phyloP scores from a whole-genome alignment of 495 filamentous ascomycete genomes.

The Aspergillus mulundensis region DNA sequence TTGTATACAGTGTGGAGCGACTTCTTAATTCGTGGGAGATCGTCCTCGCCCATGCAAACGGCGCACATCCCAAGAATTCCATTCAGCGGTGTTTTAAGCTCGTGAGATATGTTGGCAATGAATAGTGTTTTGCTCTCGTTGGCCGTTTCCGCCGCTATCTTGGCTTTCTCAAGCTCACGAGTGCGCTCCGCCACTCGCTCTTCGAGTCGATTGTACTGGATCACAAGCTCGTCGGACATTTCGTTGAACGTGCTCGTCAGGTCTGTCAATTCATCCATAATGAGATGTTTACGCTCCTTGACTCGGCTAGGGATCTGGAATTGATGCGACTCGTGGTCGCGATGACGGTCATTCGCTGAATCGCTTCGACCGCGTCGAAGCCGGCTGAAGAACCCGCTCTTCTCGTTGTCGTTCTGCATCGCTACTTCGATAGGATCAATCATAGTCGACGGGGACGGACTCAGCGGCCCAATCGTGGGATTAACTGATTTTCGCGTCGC shows the following conservation, averaged over 20 bases:
- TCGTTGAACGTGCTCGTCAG: constrained; percentile 85
- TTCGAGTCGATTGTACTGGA: constrained; percentile 79
- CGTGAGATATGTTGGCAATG: constrained; percentile 94
- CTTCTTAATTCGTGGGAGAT: constrained; percentile 68
- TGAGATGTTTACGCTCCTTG: constrained; percentile 63
- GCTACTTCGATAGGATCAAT: not conserved
- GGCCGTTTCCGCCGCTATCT: constrained; percentile 84
- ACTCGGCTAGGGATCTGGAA: constrained; percentile 86
- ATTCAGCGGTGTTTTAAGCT: constrained; percentile 88
- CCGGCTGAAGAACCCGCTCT: not conserved
- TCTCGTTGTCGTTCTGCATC: not conserved
- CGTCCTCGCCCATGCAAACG: constrained; percentile 85
- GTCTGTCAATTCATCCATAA: constrained; percentile 86
- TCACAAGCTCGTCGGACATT: constrained; percentile 85
- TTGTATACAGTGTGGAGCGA: constrained; percentile 84
- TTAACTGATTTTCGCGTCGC: constrained; percentile 75
- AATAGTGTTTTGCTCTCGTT: constrained; percentile 95
- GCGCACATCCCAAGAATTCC: constrained; percentile 92
- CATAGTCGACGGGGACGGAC: constrained; percentile 22
- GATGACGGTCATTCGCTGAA: constrained; percentile 12
- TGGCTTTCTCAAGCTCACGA: constrained; percentile 77
- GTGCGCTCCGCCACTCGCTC: constrained; percentile 81
- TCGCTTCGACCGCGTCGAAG: constrained; percentile 4
- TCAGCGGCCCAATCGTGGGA: constrained; percentile 35
- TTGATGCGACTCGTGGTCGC: constrained; percentile 5